A percentile compares a stretch with the other conserved stretches of the same genome.
Evolutionary conservation across 2,329 filamentous ascomycete species (phyloP).

Genomic region (Venturiaceae sp.): DNA sequence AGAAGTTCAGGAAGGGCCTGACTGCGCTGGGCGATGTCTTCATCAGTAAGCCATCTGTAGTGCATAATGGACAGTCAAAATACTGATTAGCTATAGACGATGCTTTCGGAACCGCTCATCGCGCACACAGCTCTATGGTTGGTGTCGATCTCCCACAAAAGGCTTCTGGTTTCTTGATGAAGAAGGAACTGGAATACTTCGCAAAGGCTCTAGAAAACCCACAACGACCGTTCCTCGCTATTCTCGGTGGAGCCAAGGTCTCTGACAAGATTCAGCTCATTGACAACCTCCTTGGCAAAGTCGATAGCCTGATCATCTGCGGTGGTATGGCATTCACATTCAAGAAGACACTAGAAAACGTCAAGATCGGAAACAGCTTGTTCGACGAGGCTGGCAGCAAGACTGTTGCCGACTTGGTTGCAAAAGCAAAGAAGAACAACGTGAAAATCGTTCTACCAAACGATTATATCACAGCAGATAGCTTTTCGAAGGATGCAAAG

Average conservation of each 20-base stretch:
- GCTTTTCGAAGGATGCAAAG: conserved; percentile 79
- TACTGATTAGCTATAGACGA: conserved; percentile 53
- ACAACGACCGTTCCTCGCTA: conserved; percentile 93
- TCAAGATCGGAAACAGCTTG: conserved; percentile 81
- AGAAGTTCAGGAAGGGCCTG: conserved; percentile 87
- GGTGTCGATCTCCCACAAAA: conserved; percentile 92
- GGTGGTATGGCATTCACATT: conserved; percentile 99
- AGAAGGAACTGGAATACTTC: conserved; percentile 99
- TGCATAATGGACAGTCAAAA: no score
- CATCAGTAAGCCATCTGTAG: conserved; percentile 59
- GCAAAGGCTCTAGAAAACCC: conserved; percentile 91
- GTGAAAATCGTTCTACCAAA: conserved; percentile 92
- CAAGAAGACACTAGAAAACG: conserved; percentile 93
- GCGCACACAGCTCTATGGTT: conserved; percentile 98
- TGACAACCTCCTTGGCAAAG: conserved; percentile 96
- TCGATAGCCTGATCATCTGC: conserved; percentile 92
- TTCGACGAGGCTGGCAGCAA: conserved; percentile 92
- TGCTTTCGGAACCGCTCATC: conserved; percentile 96
- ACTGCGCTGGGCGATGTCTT: conserved; percentile 93
- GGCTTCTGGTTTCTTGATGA: conserved; percentile 96
- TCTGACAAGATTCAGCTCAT: conserved; percentile 99
- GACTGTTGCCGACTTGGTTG: conserved; percentile 76
- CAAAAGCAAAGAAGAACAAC: conserved; percentile 94
- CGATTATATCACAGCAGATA: conserved; percentile 94
- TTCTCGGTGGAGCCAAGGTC: conserved; percentile 96